Base-by-base conservation (phyloP, 306 rosid genomes). In the Alnus rubra region DNA sequence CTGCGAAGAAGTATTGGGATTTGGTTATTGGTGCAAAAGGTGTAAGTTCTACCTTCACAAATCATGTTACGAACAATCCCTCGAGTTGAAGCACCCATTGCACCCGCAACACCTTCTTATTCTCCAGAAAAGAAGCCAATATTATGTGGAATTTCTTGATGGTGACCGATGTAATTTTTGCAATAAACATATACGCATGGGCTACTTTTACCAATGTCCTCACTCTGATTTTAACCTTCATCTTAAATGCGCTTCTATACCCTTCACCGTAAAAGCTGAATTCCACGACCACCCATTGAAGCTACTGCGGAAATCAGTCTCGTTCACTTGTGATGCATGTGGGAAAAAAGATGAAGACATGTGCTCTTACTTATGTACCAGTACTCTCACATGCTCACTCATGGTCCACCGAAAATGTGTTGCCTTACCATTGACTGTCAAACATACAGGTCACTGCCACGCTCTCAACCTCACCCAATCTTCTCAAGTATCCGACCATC, bases 1-100 rank as follows among this genome's bases (percentile, higher is more conserved):
- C 19, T 0, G 0, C 9, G 4, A 5, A 31, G 2, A 0, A 30
- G 18, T 0, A 11, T 10, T 4, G 1, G 45, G 0, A 13, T 12
- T 3, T 4, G 0, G n/a, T 14, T 62, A 62, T 44, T 0, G 2
- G 13, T 63, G 45, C 16, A 1, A 2, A 5, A 0, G 2, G 18
- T 33, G 19, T 10, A 2, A 1, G 0, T 2, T 2, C 3, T 4
- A 12, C 42, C 19, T 14, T 0, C 45, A 63, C 33, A 63, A 33
- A 63, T 14, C 69, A 33, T 63, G 69, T n/a, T n/a, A n/a, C n/a
- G n/a, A n/a, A n/a, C n/a, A n/a, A n/a, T n/a, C n/a, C n/a, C n/a
- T n/a, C n/a, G 11, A 33, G 45, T 31, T 33, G 44, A n/a, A 33
- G 1, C 45, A 33, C 33, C 19, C 69, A 2, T 14, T 63, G 4